Evolutionary conservation across 2,329 filamentous ascomycete species (phyloP).

Genomic region (Colletotrichum musae): DNA sequence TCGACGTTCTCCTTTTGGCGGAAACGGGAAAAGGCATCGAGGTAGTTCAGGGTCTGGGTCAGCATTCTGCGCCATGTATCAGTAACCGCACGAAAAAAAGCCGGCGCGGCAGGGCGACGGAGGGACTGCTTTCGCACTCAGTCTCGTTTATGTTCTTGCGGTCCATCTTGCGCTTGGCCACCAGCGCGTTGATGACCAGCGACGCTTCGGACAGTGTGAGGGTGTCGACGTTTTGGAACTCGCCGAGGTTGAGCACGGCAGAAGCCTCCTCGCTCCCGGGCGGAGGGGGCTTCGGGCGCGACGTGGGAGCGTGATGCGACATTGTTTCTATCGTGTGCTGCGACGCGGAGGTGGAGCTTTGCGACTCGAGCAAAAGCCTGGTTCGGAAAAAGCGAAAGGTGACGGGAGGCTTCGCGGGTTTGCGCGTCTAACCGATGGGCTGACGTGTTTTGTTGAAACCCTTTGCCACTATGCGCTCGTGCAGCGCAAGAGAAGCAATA

Average conservation of each 20-base stretch:
- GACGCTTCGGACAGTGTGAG: constrained; percentile 93
- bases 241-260: constrained; percentile 85
- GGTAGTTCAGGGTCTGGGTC: constrained; percentile 90
- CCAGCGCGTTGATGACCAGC: constrained; percentile 90
- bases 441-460: background rate
- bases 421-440: background rate
- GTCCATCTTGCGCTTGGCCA: constrained; percentile 83
- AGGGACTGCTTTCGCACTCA: constrained; percentile 70
- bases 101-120: constrained; percentile 11
- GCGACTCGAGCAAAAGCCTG: background rate
- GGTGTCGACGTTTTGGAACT: constrained; percentile 93
- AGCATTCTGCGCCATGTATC: constrained; percentile 71
- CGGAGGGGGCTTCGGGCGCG: constrained; percentile 77
- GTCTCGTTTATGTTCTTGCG: constrained; percentile 88
- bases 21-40: constrained; percentile 95
- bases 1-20: constrained; percentile 95
- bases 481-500: background rate
- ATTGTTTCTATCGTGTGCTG: constrained; percentile 17
- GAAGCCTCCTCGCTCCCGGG: constrained; percentile 91
- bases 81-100: background rate
- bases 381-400: background rate
- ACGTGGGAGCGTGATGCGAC: constrained; percentile 56
- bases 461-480: background rate
- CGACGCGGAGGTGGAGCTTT: background rate
- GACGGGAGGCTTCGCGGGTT: too few relatives aligned